Percentiles rank a stretch among this genome's conserved stretches.
Evolutionary conservation across 139 green algal genomes (phyloP).

Genomic region (Pycnococcus provasolii): DNA sequence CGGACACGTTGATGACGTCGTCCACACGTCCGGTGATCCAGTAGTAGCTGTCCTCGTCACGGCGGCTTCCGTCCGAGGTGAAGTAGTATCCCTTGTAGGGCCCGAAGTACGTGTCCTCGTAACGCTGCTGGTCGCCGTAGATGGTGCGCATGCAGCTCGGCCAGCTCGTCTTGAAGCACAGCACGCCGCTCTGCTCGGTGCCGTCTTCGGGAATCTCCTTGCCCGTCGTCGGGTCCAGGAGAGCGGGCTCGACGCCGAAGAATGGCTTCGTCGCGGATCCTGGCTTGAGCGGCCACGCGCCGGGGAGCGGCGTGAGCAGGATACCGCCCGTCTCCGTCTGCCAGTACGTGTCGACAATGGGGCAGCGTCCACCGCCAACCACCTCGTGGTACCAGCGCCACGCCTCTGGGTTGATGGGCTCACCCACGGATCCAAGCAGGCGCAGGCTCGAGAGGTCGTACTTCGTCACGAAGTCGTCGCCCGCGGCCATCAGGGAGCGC

Average conservation of each 20-base stretch:
- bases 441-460: slow-evolving; percentile 38
- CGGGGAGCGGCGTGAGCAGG: slow-evolving; percentile 76
- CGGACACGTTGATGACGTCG: slow-evolving; percentile 80
- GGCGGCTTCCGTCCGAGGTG: slow-evolving; percentile 51
- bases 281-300: slow-evolving; percentile 59
- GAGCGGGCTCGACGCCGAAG: slow-evolving; percentile 80
- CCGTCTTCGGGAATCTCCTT: slow-evolving; percentile 43
- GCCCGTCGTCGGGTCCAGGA: slow-evolving; percentile 68
- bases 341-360: slow-evolving; percentile 95
- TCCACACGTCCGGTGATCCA: slow-evolving; percentile 81
- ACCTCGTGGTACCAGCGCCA: slow-evolving; percentile 87
- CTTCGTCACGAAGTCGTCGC: slow-evolving; percentile 42
- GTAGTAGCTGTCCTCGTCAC: slow-evolving; percentile 51
- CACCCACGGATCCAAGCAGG: slow-evolving; percentile 79
- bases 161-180: slow-evolving; percentile 36
- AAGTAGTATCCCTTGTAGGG: slow-evolving; percentile 75
- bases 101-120: slow-evolving; percentile 83
- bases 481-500: slow-evolving; percentile 68
- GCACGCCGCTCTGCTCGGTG: slow-evolving; percentile 32
- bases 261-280: slow-evolving; percentile 80
- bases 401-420: slow-evolving; percentile 92
- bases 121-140: slow-evolving; percentile 71
- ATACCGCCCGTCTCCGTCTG: slow-evolving; percentile 86
- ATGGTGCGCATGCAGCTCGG: slow-evolving; percentile 64
- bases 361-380: slow-evolving; percentile 49